These are phyloP conservation scores for peach (Prunus persica) DNA, from an alignment of 306 rosid genomes.

Conservation along the genomic window Prunus_persica_NCBIv2 NC_034009.1:5227501-5228000, in stretches of 20 bases:
- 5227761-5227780: not conserved
- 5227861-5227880: too few relatives aligned
- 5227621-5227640: too few relatives aligned
- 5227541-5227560: not conserved
- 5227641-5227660: not conserved
- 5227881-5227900: too few relatives aligned
- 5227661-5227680: conserved; percentile 14
- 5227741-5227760: conserved; percentile 96
- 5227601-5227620: not conserved
- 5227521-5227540: not conserved
- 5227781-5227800: not conserved
- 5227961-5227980: not conserved
- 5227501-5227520: not conserved
- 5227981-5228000: not conserved
- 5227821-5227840: too few relatives aligned
- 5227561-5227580: not conserved
- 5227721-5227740: conserved; percentile 84
- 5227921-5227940: not conserved
- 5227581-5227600: not conserved
- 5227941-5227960: not conserved
- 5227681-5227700: conserved; percentile 97
- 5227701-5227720: conserved; percentile 75
- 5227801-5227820: too few relatives aligned
- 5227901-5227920: too few relatives aligned
- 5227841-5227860: too few relatives aligned